phyloP scores from a whole-genome alignment of 257 asterid genomes.

The Avicennia marina region DNA sequence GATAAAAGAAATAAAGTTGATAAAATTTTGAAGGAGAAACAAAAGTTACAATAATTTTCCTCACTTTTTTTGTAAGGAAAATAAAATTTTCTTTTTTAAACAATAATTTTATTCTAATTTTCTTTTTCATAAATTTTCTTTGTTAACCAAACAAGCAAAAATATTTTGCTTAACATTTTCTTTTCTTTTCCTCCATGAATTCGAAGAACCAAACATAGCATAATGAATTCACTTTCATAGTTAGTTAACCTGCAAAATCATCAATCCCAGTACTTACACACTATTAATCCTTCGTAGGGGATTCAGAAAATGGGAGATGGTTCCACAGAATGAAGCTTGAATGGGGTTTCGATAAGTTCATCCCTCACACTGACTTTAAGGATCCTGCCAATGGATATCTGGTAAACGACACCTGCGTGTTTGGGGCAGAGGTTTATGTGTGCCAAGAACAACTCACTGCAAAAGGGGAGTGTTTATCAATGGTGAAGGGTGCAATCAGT shows the following conservation, averaged over 20 bases:
- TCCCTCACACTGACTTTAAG: slow-evolving; percentile 38
- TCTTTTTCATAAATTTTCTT: no score
- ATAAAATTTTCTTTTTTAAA: no score
- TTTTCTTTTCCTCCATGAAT: no score
- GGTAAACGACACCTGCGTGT: slow-evolving; percentile 43
- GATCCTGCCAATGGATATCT: slow-evolving; percentile 56
- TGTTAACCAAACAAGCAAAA: no score
- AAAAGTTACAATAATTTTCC: no score
- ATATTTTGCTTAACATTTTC: no score
- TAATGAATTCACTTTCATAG: not conserved
- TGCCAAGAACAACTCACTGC: slow-evolving; percentile 31
- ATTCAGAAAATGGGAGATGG: slow-evolving; percentile 41
- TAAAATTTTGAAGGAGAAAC: no score
- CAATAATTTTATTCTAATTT: no score
- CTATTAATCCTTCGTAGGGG: slow-evolving; percentile 18
- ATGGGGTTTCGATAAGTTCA: slow-evolving; percentile 55
- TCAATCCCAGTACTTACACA: not conserved
- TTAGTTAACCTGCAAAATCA: not conserved
- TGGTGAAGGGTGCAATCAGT: slow-evolving; percentile 50
- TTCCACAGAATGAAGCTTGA: slow-evolving; percentile 49
- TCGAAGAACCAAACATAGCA: no score
- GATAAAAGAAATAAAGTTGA: no score
- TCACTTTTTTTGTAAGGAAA: no score
- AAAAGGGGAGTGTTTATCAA: slow-evolving; percentile 46
- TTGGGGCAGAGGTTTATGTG: slow-evolving; percentile 62